phyloP scores from a whole-genome alignment of 1,139 yeast genomes.

The Sugiyamaella neomexicana region DNA sequence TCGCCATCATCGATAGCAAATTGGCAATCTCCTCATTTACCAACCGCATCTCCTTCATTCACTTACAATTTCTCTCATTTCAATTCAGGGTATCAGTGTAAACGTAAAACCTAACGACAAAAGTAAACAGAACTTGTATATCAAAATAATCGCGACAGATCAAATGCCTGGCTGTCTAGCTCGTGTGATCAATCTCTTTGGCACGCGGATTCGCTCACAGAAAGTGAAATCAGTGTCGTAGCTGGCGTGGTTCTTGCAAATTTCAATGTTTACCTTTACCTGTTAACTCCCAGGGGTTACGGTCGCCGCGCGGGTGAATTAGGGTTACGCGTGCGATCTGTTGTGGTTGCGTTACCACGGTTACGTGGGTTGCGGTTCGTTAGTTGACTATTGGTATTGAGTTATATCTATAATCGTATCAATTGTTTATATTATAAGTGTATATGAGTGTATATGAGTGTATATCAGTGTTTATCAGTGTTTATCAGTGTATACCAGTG shows the following conservation, averaged over 20 bases:
- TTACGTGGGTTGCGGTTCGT: neutral
- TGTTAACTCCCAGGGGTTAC: neutral
- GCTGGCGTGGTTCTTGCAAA: conserved; percentile 1
- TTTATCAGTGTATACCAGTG: too few species aligned
- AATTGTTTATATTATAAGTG: too few species aligned
- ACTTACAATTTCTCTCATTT: conserved; percentile 15
- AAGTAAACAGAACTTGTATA: neutral
- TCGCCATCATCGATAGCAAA: too few species aligned
- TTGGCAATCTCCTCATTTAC: too few species aligned
- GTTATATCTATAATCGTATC: too few species aligned
- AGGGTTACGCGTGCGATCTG: conserved; percentile 8
- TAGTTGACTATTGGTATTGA: too few species aligned
- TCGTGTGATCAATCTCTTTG: neutral
- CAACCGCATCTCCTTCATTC: too few species aligned
- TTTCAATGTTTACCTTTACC: conserved; percentile 12
- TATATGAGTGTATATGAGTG: too few species aligned
- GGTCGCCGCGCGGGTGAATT: conserved; percentile 5
- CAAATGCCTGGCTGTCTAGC: neutral
- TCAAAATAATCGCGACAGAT: too few species aligned
- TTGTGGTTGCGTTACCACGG: conserved; percentile 7
- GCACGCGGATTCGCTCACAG: neutral
- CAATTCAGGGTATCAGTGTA: neutral
- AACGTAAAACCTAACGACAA: neutral
- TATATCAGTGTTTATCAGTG: too few species aligned
- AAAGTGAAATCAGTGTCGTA: neutral